Conservation (phyloP, 768 basidiomycete genomes). For the Phylloporus sp. region DNA sequence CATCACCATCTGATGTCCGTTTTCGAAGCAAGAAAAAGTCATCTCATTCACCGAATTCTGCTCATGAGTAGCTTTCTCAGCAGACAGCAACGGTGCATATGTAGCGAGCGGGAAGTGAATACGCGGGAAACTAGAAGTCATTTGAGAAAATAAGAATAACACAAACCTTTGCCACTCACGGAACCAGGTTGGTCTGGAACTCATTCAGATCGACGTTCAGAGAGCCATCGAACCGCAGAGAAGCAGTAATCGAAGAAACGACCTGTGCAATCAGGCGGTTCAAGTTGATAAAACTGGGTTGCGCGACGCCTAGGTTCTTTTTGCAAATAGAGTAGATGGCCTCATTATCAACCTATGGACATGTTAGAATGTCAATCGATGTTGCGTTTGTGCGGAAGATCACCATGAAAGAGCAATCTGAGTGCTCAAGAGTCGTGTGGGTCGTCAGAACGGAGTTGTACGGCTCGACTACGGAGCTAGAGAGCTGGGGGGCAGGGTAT, state of each 20-base stretch:
- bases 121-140: slow-evolving; percentile 73
- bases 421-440: slow-evolving; percentile 98
- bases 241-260: slow-evolving; percentile 96
- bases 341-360: slow-evolving; percentile 86
- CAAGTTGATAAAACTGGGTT: slow-evolving; percentile 88
- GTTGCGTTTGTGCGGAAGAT: neutral
- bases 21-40: slow-evolving; percentile 98
- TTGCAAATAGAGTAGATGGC: slow-evolving; percentile 99
- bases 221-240: slow-evolving; percentile 94
- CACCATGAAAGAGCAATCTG: slow-evolving; percentile 99
- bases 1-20: slow-evolving; percentile 88
- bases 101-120: slow-evolving; percentile 98
- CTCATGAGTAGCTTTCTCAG: slow-evolving; percentile 93
- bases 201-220: slow-evolving; percentile 97
- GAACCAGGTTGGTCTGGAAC: slow-evolving; percentile 98
- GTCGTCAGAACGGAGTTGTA: slow-evolving; percentile 98
- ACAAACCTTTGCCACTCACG: slow-evolving; percentile 49
- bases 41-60: slow-evolving; percentile 97
- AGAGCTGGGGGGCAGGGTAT: slow-evolving; percentile 91
- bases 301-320: slow-evolving; percentile 79
- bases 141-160: neutral
- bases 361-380: slow-evolving; percentile 4
- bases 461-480: slow-evolving; percentile 96
- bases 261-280: slow-evolving; percentile 98
- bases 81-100: slow-evolving; percentile 92